These are phyloP conservation scores for Penicillium sp. DNA, from an alignment of 2,329 filamentous ascomycete species.

Conservation along the genomic window DNA sequence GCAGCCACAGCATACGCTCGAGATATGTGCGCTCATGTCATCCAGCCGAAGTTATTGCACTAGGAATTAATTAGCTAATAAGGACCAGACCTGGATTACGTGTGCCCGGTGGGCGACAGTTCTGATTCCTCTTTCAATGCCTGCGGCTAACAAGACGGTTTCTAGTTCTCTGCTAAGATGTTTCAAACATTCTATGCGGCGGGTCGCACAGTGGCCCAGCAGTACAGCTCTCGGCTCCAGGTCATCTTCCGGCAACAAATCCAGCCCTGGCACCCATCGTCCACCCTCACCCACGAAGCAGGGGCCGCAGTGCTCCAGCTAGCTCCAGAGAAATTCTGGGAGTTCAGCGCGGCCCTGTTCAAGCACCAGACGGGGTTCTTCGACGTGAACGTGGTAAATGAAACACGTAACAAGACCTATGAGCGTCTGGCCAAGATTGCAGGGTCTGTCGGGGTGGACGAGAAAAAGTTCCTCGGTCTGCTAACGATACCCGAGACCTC, in stretches of 20 bases:
- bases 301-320: slow-evolving; percentile 76
- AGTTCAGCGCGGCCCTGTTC: slow-evolving; percentile 71
- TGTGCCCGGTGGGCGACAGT: slow-evolving; percentile 64
- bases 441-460: slow-evolving; percentile 65
- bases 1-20: slow-evolving; percentile 38
- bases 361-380: slow-evolving; percentile 75
- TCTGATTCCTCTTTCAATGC: neutral
- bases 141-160: slow-evolving; percentile 5
- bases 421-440: slow-evolving; percentile 75
- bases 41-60: neutral
- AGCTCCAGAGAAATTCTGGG: slow-evolving; percentile 74
- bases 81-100: slow-evolving; percentile 75
- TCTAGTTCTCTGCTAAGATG: slow-evolving; percentile 65
- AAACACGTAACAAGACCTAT: slow-evolving; percentile 84
- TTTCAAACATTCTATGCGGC: slow-evolving; percentile 78
- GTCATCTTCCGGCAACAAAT: slow-evolving; percentile 89
- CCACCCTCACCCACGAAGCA: slow-evolving; percentile 71
- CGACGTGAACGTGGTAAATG: slow-evolving; percentile 79
- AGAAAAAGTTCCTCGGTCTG: slow-evolving; percentile 67
- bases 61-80: neutral
- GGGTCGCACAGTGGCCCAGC: slow-evolving; percentile 62
- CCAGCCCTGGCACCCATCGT: slow-evolving; percentile 93
- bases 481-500: slow-evolving; percentile 71
- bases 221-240: slow-evolving; percentile 64
- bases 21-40: slow-evolving; percentile 38